Conservation (phyloP, 768 basidiomycete genomes). For the Glaciozyma antarctica region DNA sequence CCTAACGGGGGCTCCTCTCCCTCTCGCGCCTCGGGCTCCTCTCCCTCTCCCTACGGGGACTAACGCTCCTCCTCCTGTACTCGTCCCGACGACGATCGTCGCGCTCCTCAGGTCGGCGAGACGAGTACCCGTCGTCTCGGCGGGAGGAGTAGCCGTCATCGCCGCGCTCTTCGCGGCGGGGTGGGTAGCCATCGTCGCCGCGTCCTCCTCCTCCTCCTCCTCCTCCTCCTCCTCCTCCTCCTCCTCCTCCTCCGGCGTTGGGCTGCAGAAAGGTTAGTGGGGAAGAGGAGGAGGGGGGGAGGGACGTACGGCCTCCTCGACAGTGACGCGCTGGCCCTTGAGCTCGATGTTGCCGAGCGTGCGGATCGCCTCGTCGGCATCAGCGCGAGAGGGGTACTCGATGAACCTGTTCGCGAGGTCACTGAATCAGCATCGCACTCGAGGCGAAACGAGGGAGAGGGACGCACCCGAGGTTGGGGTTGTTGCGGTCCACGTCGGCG, state of each 20-base stretch:
- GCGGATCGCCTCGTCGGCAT: slow-evolving; percentile 87
- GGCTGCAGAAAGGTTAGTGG: slow-evolving; percentile 38
- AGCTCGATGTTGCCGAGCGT: slow-evolving; percentile 78
- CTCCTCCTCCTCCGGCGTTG: slow-evolving; percentile 11
- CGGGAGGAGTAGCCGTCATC: slow-evolving; percentile 49
- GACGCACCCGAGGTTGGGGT: slow-evolving; percentile 72
- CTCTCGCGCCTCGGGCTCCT: too few species aligned
- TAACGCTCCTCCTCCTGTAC: slow-evolving; percentile 4
- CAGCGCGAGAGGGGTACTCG: slow-evolving; percentile 77
- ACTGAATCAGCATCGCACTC: slow-evolving; percentile 3
- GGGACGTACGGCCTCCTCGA: slow-evolving; percentile 40
- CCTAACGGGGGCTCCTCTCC: too few species aligned
- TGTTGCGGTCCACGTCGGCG: slow-evolving; percentile 85
- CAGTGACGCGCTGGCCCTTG: slow-evolving; percentile 68
- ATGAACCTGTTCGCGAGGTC: slow-evolving; percentile 53
- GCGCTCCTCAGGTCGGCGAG: slow-evolving; percentile 45
- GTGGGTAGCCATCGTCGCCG: slow-evolving; percentile 31
- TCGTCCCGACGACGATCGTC: slow-evolving; percentile 57
- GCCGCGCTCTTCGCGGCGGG: slow-evolving; percentile 48
- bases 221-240: slow-evolving; percentile 22
- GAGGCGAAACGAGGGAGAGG: neutral
- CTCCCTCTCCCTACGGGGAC: too few species aligned
- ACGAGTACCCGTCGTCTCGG: slow-evolving; percentile 52
- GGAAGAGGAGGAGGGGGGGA: slow-evolving; percentile 41
- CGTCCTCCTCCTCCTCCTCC: slow-evolving; percentile 36